Percentiles rank a stretch among this genome's conserved stretches.
Evolutionary conservation across 2,329 filamentous ascomycete species (phyloP).

Genomic region (Pseudopyrenochaeta lycopersici): DNA sequence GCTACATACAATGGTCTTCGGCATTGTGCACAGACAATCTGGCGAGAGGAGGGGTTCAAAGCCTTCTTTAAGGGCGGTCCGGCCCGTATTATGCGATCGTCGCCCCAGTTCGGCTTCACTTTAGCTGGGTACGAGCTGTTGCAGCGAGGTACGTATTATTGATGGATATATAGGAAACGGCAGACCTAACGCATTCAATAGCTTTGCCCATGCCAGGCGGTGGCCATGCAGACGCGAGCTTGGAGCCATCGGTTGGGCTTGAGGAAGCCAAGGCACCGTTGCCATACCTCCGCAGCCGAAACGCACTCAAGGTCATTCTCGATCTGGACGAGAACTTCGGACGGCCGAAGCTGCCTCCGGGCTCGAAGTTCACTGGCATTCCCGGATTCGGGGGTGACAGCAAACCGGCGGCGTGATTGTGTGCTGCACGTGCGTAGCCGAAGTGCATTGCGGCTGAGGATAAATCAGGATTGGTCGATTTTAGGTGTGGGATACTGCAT

Average conservation of each 20-base stretch:
- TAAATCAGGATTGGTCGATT: constrained; percentile 44
- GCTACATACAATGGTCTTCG: constrained; percentile 85
- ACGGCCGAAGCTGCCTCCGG: constrained; percentile 67
- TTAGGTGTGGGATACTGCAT: constrained; percentile 27
- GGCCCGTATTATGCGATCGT: constrained; percentile 92
- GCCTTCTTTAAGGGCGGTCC: constrained; percentile 99
- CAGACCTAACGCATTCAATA: constrained; percentile 7
- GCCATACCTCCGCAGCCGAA: constrained; percentile 78
- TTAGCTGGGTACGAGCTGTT: constrained; percentile 94
- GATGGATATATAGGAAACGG: neutral
- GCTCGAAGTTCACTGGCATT: constrained; percentile 45
- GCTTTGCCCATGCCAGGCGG: constrained; percentile 80
- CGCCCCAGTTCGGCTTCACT: constrained; percentile 97
- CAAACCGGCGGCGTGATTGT: constrained; percentile 35
- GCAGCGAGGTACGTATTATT: constrained; percentile 59
- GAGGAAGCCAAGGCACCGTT: constrained; percentile 70
- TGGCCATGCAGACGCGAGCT: constrained; percentile 57
- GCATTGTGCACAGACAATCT: constrained; percentile 84
- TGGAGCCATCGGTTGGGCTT: constrained; percentile 71
- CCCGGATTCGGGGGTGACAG: constrained; percentile 43
- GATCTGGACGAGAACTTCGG: constrained; percentile 96
- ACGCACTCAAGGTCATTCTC: constrained; percentile 93
- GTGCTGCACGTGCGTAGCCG: constrained; percentile 15
- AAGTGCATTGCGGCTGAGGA: constrained; percentile 25
- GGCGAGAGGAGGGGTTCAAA: constrained; percentile 88